Conservation (phyloP, 306 rosid species). For the Echinosophora koreensis region DNA sequence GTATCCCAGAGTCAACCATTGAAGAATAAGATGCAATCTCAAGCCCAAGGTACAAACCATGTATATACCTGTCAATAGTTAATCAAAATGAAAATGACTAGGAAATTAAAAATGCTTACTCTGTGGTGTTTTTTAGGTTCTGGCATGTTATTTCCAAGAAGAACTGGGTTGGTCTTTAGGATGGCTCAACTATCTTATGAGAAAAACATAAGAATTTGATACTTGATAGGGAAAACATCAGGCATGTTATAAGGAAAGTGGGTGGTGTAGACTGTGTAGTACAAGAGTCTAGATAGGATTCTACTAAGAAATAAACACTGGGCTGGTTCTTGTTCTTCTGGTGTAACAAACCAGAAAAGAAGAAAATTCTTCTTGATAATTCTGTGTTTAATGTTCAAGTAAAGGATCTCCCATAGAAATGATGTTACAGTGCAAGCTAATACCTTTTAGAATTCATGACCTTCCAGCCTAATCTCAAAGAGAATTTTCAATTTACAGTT, state of each 20-base stretch:
- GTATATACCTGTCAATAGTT: constrained; percentile 87
- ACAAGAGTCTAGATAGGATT: background rate
- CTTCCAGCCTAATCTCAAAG: no score
- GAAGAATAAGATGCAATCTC: constrained; percentile 99
- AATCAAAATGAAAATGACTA: constrained; percentile 70
- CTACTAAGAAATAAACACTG: background rate
- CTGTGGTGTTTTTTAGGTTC: constrained; percentile 54
- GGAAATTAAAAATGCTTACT: constrained; percentile 71
- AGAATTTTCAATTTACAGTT: no score
- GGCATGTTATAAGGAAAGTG: constrained; percentile 22
- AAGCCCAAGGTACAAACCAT: constrained; percentile 88
- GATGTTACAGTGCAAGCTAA: no score
- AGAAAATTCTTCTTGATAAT: no score
- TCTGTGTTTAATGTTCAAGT: no score
- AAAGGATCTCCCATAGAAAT: no score
- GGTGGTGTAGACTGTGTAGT: background rate
- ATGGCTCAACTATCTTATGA: constrained; percentile 28
- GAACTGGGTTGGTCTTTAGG: constrained; percentile 33
- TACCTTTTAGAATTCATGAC: no score
- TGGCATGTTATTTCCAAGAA: constrained; percentile 50
- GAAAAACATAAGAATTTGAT: constrained; percentile 25
- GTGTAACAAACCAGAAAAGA: no score
- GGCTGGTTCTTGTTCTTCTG: no score
- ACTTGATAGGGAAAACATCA: constrained; percentile 19
- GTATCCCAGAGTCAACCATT: constrained; percentile 95